Evolutionary conservation across 2,329 filamentous ascomycete genomes (phyloP).

Genomic region (Talaromyces marneffei): DNA sequence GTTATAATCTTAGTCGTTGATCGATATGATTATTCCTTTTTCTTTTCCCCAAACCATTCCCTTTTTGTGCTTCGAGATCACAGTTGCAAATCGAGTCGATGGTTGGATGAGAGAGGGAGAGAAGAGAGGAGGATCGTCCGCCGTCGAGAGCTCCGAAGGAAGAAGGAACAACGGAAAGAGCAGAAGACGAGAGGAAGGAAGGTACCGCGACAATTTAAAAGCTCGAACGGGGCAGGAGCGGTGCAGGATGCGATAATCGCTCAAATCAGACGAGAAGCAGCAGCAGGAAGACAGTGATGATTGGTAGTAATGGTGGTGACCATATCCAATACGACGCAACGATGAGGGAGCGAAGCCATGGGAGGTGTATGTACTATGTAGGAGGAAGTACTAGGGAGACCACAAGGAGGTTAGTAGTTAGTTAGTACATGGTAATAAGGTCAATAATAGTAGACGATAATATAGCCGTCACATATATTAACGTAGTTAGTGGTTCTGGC

Average conservation of each 20-base stretch:
- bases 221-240: background rate
- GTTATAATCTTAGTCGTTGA: background rate
- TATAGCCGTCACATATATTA: background rate
- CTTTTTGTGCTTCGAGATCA: background rate
- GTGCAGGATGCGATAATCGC: slow-evolving; percentile 7
- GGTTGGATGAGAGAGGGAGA: background rate
- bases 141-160: background rate
- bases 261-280: background rate
- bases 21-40: background rate
- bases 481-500: background rate
- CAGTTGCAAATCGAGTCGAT: background rate
- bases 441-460: background rate
- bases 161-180: background rate
- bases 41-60: background rate
- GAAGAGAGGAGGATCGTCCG: background rate
- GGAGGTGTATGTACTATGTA: background rate
- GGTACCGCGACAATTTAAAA: background rate
- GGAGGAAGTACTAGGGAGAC: background rate
- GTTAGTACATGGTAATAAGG: background rate
- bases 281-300: background rate
- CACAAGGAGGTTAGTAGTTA: background rate
- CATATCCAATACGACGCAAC: slow-evolving; percentile 10
- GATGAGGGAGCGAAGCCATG: background rate
- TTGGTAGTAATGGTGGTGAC: slow-evolving; percentile 3
- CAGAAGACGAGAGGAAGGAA: background rate